Evolutionary conservation across 495 filamentous ascomycete genomes (phyloP), one percentile per base, ranked within the genome.

Genomic region (Neurospora tetraspora): DNA sequence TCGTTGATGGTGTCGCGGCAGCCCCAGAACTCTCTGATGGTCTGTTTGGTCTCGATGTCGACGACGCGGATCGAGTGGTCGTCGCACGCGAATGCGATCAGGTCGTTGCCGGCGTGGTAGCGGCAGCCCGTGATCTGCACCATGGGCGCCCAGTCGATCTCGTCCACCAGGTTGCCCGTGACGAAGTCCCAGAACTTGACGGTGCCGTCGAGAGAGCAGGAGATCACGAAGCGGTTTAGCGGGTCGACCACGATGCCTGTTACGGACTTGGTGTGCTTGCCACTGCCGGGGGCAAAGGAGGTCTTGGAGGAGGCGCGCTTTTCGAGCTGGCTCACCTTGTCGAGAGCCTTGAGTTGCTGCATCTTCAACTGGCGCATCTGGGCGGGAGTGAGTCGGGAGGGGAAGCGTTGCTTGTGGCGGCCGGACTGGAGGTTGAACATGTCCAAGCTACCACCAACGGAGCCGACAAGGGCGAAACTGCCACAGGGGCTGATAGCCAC

Each of bases 391-490:
- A 91, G 77, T 69, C 88, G 86, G 12, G 92, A 86, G 36, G 96
- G 96, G 80, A 95, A 98, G 36, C 90, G 88, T 74, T 93, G 93
- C 61, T 95, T 89, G 78, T 95, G 92, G 14, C 89, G 81, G 45
- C 96, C 96, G 34, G 94, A 98, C 79, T 99, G 96, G 74, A 99
- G 85, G 80, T 99, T 99, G 86, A 91, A 98, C 90, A 97, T 92
- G 77, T 95, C 92, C 72, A 99, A 89, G 45, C 88, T 87, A 43
- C 96, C 96, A 36, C 87, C 89, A 37, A 87, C 88, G 18, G 94
- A 97, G 5, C 96, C 96, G 20, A 99, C 82, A n/a, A 98, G 80
- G 37, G 93, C 93, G 82, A 99, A 99, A 3, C 91, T 97, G 72
- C 96, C 96, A 81, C 96, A 98, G 11, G 91, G 87, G 40, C 92